Evolutionary conservation across 768 basidiomycete species (phyloP).

Genomic region (Leccinum boreale): DNA sequence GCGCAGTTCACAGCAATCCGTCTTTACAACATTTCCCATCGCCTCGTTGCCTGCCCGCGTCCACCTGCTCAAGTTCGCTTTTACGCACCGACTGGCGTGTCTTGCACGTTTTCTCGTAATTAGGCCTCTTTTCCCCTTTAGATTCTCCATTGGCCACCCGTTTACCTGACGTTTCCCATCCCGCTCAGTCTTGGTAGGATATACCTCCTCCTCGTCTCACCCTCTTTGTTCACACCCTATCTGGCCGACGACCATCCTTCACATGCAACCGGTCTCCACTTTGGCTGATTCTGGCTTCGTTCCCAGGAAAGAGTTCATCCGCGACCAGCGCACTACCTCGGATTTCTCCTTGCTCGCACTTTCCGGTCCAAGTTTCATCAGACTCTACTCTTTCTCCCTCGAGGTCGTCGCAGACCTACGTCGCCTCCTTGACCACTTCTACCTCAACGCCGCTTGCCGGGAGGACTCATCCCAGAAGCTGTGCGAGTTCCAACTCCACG

Average conservation of each 20-base stretch:
- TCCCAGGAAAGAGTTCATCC: constrained; percentile 72
- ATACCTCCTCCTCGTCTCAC: constrained; percentile 25
- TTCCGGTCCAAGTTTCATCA: constrained; percentile 57
- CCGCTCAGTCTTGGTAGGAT: constrained; percentile 23
- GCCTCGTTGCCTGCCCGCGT: constrained; percentile 3
- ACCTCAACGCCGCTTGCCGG: constrained; percentile 42
- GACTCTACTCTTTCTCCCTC: constrained; percentile 67
- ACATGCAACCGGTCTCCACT: constrained; percentile 31
- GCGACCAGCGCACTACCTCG: constrained; percentile 51
- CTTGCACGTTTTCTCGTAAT: constrained; percentile 32
- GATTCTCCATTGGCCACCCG: constrained; percentile 31
- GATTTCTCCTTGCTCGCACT: constrained; percentile 71
- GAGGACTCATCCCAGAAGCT: constrained; percentile 58
- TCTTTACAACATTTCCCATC: neutral
- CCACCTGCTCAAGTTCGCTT: constrained; percentile 10
- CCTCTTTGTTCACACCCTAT: constrained; percentile 18
- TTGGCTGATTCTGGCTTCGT: constrained; percentile 50
- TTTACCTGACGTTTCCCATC: constrained; percentile 39
- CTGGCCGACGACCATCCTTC: constrained; percentile 22
- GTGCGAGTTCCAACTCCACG: constrained; percentile 63
- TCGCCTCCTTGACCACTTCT: constrained; percentile 49
- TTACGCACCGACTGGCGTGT: constrained; percentile 26
- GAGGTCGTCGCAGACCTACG: constrained; percentile 52
- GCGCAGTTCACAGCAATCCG: constrained; percentile 12
- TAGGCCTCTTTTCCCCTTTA: constrained; percentile 26